Evolutionary conservation across 805 yeast species (phyloP).

Genomic region (Yamadazyma tumulicola): DNA sequence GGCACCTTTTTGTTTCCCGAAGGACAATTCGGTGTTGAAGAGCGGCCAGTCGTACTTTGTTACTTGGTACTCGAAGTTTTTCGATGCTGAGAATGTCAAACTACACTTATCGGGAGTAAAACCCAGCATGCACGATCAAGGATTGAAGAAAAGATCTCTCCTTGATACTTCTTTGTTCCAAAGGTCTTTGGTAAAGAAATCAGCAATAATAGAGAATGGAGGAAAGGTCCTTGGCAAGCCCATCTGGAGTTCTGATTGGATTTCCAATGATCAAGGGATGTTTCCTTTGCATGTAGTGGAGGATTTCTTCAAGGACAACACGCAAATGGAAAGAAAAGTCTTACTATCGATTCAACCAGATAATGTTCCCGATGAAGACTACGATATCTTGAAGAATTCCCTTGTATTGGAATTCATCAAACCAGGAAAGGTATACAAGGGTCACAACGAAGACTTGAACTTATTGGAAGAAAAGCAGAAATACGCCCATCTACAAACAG

Average conservation of each 20-base stretch:
- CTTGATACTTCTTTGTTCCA: too few species aligned
- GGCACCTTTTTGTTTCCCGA: conserved; percentile 86
- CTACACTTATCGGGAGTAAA: conserved; percentile 64
- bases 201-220: conserved; percentile 36
- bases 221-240: conserved; percentile 35
- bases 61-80: conserved; percentile 76
- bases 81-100: conserved; percentile 59
- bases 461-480: conserved; percentile 27
- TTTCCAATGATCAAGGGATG: conserved; percentile 56
- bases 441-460: conserved; percentile 41
- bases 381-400: conserved; percentile 44
- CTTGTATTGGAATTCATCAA: conserved; percentile 45
- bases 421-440: conserved; percentile 53
- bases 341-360: conserved; percentile 75
- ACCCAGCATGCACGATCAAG: conserved; percentile 54
- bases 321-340: conserved; percentile 52
- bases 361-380: conserved; percentile 60
- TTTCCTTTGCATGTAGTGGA: conserved; percentile 58
- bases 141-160: conserved; percentile 50
- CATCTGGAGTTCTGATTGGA: conserved; percentile 73
- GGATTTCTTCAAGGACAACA: conserved; percentile 52
- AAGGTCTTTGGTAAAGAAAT: too few species aligned
- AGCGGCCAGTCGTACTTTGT: conserved; percentile 66
- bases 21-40: conserved; percentile 54
- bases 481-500: conserved; percentile 18